Evolutionary conservation across 1,284 basidiomycete genomes (phyloP).

Genomic region (Violaceomyces palustris): DNA sequence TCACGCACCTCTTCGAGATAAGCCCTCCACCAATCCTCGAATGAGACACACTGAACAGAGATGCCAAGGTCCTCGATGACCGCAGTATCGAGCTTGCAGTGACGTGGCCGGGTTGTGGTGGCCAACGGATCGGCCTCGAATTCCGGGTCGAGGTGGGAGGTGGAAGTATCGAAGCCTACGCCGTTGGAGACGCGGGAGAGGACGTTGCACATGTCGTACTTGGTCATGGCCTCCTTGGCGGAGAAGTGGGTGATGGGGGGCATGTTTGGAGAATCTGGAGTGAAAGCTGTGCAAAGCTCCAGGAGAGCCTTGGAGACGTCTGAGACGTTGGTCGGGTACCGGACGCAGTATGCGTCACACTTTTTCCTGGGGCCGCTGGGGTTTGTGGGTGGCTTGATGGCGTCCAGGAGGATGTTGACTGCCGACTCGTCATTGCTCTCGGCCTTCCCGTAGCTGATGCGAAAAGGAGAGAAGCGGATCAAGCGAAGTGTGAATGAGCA

Average conservation of each 20-base stretch:
- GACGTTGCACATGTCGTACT: conserved; percentile 56
- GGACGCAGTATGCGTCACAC: conserved; percentile 53
- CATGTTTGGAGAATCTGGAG: conserved; percentile 4
- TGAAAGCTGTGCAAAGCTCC: conserved; percentile 44
- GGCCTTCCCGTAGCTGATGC: conserved; percentile 35
- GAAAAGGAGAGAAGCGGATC: too few species aligned
- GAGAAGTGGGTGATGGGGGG: conserved; percentile 55
- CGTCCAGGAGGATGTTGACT: conserved; percentile 44
- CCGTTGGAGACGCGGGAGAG: conserved; percentile 37
- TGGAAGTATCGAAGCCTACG: conserved; percentile 24
- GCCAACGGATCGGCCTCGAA: conserved; percentile 44
- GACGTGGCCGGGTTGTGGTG: conserved; percentile 39
- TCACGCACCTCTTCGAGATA: conserved; percentile 33
- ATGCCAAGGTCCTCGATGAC: conserved; percentile 33
- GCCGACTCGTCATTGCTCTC: conserved; percentile 42
- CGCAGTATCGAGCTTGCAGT: conserved; percentile 45
- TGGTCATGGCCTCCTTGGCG: conserved; percentile 55
- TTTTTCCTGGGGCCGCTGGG: conserved; percentile 8
- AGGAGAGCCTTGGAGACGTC: conserved; percentile 56
- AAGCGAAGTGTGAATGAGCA: too few species aligned
- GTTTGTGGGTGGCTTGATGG: conserved; percentile 20
- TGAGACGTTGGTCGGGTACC: conserved; percentile 57
- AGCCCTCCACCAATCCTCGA: conserved; percentile 46
- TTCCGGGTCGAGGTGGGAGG: conserved; percentile 42
- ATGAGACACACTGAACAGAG: conserved; percentile 25